A percentile compares a stretch with the other conserved stretches of the same genome.
These are phyloP conservation scores for Boeremia lycopersici DNA, from an alignment of 2,329 filamentous ascomycete genomes.

Conservation along the genomic window DNA sequence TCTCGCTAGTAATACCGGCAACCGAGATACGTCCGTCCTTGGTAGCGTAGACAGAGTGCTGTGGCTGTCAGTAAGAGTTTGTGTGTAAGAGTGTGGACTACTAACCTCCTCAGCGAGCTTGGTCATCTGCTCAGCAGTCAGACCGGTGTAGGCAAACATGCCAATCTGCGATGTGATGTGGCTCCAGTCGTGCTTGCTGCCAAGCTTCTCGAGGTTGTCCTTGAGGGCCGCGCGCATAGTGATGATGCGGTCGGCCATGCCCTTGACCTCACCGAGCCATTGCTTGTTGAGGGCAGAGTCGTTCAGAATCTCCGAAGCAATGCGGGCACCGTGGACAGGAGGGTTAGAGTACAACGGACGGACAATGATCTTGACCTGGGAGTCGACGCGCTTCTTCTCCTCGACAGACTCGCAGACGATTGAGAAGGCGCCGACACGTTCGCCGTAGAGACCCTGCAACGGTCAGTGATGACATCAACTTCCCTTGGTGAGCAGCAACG, in stretches of 20 bases:
- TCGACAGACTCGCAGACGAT: conserved; percentile 82
- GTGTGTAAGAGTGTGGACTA: background rate
- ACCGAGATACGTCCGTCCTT: conserved; percentile 89
- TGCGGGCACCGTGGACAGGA: conserved; percentile 92
- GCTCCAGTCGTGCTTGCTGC: conserved; percentile 96
- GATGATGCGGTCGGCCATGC: conserved; percentile 99
- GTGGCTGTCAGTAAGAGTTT: conserved; percentile 19
- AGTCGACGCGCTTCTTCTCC: conserved; percentile 95
- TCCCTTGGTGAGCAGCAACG: conserved; percentile 19
- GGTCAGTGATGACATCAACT: background rate
- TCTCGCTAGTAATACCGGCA: conserved; percentile 79
- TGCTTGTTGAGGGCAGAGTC: conserved; percentile 83
- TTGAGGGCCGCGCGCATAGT: conserved; percentile 94
- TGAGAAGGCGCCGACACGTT: conserved; percentile 97
- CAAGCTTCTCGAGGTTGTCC: conserved; percentile 91
- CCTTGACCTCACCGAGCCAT: conserved; percentile 97
- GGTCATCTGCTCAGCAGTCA: conserved; percentile 91
- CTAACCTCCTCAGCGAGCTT: conserved; percentile 81
- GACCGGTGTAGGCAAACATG: conserved; percentile 98
- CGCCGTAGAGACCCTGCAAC: conserved; percentile 86
- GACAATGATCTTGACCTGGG: conserved; percentile 97
- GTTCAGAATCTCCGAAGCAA: conserved; percentile 91
- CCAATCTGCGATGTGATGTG: conserved; percentile 97
- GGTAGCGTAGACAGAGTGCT: conserved; percentile 96
- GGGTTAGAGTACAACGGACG: conserved; percentile 98